Conservation (phyloP, 768 basidiomycete genomes). For the Auricularia sp. region DNA sequence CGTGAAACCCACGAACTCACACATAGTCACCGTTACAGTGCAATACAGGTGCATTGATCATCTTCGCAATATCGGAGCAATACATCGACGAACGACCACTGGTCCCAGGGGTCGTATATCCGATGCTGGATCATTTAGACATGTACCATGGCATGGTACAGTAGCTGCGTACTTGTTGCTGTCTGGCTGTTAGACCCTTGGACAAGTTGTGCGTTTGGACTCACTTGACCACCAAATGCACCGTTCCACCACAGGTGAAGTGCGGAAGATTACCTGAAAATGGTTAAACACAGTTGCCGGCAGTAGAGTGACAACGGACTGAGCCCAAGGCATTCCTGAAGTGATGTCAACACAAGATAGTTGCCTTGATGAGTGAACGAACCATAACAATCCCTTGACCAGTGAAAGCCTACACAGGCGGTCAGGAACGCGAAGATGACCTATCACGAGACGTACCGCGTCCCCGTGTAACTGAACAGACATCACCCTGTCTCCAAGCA, state of each 20-base stretch:
- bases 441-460: constrained; percentile 26
- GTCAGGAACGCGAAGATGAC: neutral
- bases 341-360: neutral
- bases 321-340: neutral
- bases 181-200: neutral
- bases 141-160: neutral
- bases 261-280: constrained; percentile 72
- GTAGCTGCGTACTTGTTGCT: constrained; percentile 21
- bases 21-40: constrained; percentile 82
- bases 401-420: constrained; percentile 45
- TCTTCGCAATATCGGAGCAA: constrained; percentile 81
- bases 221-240: constrained; percentile 87
- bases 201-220: constrained; percentile 19
- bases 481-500: constrained; percentile 62
- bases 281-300: neutral
- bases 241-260: constrained; percentile 82
- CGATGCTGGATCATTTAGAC: constrained; percentile 48
- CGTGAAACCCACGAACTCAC: neutral
- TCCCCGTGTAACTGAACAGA: constrained; percentile 89
- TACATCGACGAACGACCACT: constrained; percentile 78
- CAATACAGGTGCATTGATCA: constrained; percentile 79
- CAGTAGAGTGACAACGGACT: constrained; percentile 1
- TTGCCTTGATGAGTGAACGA: constrained; percentile 17
- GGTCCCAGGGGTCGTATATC: constrained; percentile 84
- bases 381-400: constrained; percentile 92